phyloP scores from a whole-genome alignment of 1,284 basidiomycete species.

The Tylopilus sp. region DNA sequence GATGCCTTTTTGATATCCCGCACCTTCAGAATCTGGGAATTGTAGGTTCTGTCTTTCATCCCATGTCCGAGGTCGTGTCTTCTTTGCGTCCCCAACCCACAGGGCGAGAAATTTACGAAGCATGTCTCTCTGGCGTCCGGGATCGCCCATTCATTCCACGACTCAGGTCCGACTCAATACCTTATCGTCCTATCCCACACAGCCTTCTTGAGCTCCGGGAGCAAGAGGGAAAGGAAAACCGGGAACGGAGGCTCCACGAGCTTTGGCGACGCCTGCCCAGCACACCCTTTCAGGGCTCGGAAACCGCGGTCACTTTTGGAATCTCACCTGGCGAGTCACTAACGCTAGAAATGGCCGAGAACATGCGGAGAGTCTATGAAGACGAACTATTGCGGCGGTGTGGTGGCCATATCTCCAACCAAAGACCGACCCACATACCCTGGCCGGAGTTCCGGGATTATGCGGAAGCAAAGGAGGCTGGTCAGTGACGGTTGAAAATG shows the following conservation, averaged over 20 bases:
- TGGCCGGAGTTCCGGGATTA: constrained; percentile 82
- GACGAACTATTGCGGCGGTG: constrained; percentile 72
- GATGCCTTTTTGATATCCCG: constrained; percentile 31
- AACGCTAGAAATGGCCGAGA: constrained; percentile 67
- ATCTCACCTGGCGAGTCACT: constrained; percentile 37
- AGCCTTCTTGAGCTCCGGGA: constrained; percentile 63
- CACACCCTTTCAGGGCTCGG: constrained; percentile 28
- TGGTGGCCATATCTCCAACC: constrained; percentile 49
- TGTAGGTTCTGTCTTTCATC: constrained; percentile 22
- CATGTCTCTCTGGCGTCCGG: constrained; percentile 50
- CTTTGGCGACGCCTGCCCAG: constrained; percentile 61
- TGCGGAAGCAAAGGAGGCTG: constrained; percentile 74
- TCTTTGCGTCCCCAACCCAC: constrained; percentile 26
- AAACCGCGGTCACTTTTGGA: constrained; percentile 27
- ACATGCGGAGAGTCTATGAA: constrained; percentile 71
- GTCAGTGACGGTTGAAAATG: constrained; percentile 44
- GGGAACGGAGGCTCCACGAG: constrained; percentile 57
- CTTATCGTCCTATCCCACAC: constrained; percentile 42
- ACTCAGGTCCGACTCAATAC: constrained; percentile 52
- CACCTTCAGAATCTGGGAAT: constrained; percentile 12
- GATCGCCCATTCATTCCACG: constrained; percentile 57
- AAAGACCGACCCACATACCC: constrained; percentile 51
- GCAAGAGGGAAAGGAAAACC: constrained; percentile 57
- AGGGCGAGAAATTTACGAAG: constrained; percentile 52
- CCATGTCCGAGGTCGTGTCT: constrained; percentile 27